Evolutionary conservation across 495 filamentous ascomycete genomes (phyloP), one percentile per base, ranked within the genome.

Genomic region (Aspergillus biplanus): DNA sequence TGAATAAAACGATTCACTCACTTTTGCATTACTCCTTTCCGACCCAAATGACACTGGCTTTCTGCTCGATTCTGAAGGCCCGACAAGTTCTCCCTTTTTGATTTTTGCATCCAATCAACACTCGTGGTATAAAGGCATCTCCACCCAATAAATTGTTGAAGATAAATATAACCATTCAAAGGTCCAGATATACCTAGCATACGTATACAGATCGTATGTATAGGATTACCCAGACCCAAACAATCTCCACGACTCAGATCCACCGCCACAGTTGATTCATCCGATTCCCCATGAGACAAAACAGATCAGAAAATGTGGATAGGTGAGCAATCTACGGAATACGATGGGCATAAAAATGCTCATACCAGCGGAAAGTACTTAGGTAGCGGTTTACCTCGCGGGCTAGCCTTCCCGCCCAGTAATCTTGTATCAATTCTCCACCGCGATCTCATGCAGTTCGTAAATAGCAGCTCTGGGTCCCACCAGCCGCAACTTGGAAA

Each of bases 401-500:
- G 16, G 47, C 27, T 27, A 50, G n/a, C 16, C 47, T 50, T 27
- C 47, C 47, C n/a, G 47, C 47, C 21, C 21, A 50, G 39, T 27
- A 27, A 27, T 27, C 21, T 50, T n/a, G 27, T 31, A 50, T 50
- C 47, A 50, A 31, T 50, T 50, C 47, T 31, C 47, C 47, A 50
- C 47, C 11, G 16, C 16, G 47, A 50, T 50, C 47, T 50, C 27
- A 50, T 50, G 47, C 47, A 50, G 47, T 50, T 50, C 47, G 47
- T 18, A 50, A 50, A 50, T 50, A 50, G 47, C 27, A 50, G n/a
- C n/a, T 50, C 6, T n/a, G 15, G 46, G 46, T 49, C 18, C 46
- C 46, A 49, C 46, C 21, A 50, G 16, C 15, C 13, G 46, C 15
- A 49, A 49, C 7, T n/a, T 8, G 37, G 13, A 39, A 39, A 39